phyloP scores from a whole-genome alignment of 2,329 filamentous ascomycete genomes.

The Tolypocladium endophyticum region DNA sequence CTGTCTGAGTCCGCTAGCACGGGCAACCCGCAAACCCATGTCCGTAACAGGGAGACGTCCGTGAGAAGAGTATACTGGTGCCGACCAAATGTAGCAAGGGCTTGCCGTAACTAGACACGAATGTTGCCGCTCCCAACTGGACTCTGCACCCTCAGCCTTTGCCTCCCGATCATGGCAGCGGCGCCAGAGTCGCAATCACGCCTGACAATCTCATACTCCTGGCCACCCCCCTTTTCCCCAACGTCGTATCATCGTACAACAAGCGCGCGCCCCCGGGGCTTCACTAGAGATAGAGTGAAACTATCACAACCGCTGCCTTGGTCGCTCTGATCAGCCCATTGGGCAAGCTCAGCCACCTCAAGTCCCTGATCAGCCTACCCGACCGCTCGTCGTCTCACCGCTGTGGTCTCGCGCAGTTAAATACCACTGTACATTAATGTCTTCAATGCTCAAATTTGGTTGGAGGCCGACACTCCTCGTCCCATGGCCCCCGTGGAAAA shows the following conservation, averaged over 20 bases:
- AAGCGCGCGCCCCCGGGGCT: neutral
- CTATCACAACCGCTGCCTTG: neutral
- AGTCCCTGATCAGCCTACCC: neutral
- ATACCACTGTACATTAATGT: neutral
- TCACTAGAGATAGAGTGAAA: neutral
- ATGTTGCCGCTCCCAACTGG: neutral
- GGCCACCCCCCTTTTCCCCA: neutral
- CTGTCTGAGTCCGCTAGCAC: neutral
- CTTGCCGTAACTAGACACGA: neutral
- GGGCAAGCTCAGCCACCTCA: neutral
- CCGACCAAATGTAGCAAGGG: neutral
- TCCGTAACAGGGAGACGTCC: neutral
- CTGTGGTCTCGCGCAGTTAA: neutral
- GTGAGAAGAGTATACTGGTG: neutral
- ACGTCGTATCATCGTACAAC: neutral
- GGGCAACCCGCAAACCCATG: neutral
- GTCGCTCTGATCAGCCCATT: neutral
- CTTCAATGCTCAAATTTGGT: neutral
- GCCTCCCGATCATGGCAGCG: neutral
- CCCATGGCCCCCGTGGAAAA: neutral
- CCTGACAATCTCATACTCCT: neutral
- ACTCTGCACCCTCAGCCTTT: neutral
- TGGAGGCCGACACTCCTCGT: neutral
- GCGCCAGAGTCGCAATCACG: neutral
- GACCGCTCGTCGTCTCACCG: neutral